Evolutionary conservation across 2,329 filamentous ascomycete species (phyloP), one percentile per base, ranked within the genome.

Genomic region (Aspergillus pseudoviridinutans): DNA sequence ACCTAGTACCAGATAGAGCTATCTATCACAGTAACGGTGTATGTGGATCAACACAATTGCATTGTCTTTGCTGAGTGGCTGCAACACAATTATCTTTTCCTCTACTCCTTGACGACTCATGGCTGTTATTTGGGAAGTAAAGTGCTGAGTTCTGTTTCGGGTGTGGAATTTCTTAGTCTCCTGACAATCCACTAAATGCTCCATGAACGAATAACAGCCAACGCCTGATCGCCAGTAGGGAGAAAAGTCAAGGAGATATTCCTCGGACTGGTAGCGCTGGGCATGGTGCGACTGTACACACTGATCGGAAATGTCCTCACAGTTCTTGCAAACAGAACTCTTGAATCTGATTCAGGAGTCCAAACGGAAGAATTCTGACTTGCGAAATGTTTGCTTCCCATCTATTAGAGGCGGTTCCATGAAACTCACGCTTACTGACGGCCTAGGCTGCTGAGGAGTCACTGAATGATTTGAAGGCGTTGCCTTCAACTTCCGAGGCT

Each of bases 291-390:
- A 69, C 63, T 55, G 61, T 60, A 49, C 59, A 54, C 55, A 7
- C 54, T 53, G 60, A 57, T 65, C 69, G 68, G 73, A 74, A 87
- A 96, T 96, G 92, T 95, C 92, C 75, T 88, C 91, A 68, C 91
- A 95, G 83, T 87, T 96, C 70, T 84, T 97, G 69, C 87, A 88
- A 71, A 87, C 90, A 58, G 92, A 97, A 83, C 85, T 97, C 74
- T 85, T 88, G 70, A 95, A 91, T 78, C 85, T 97, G 73, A 88
- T 96, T 68, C 91, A 95, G 76, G 94, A 99, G 80, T 94, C 92
- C 72, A 97, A 96, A 78, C 86, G 93, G 69, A 97, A 96, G 77
- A 89, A 97, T 75, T 86, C 89, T 66, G 94, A 97, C 68, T 82
- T 99, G 54, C 87, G 90, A 79, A 90, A 89, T 82, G 82, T 74